Base-by-base conservation (phyloP, 768 basidiomycete genomes). In the Phaeotremella skinneri region DNA sequence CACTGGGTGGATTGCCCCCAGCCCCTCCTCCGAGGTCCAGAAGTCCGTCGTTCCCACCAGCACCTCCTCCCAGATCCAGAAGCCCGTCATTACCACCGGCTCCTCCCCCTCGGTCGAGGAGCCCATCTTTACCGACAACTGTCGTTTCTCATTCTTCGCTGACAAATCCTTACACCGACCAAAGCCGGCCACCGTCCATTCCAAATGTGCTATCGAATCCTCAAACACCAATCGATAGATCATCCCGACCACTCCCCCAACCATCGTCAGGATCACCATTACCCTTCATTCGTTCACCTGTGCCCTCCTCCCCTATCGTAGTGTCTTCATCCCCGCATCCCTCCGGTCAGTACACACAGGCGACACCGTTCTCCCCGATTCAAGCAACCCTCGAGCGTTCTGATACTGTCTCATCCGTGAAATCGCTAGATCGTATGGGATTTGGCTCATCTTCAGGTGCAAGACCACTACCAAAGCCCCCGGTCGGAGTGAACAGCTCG, bases 401-500 rank as follows among this genome's bases (percentile, higher is more conserved):
- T 4, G 72, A 75, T 45, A 75, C 75, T 1, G 41, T 72, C 14
- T 69, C 70, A 7, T 73, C 72, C 4, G 58, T 75, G 21, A 70
- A 63, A 48, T 75, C 73, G 1, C 58, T 76, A 0, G 75, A 75
- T 49, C 61, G 67, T 0, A 48, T 56, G 5, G 62, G 58, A 13
- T 64, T 67, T 52, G 37, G 57, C 23, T 50, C 54, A 1, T 63
- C 62, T 14, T 55, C 63, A 14, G 59, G 59, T 23, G 59, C 55
- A 31, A 39, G 73, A 30, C 60, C 71, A 4, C 45, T 76, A 32
- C 74, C 74, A 6, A 63, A 64, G 48, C 72, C 74, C 5, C 74
- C 72, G 7, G 66, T 67, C n/a, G 68, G 53, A 14, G 66, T 75
- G 14, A 70, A 62, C 50, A 55, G 53, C 45, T 72, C 70, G n/a